Evolutionary conservation across 371 early-diverging fungal species (phyloP), one percentile per base, ranked within the genome.

Genomic region (Rhizopus microsporus): DNA sequence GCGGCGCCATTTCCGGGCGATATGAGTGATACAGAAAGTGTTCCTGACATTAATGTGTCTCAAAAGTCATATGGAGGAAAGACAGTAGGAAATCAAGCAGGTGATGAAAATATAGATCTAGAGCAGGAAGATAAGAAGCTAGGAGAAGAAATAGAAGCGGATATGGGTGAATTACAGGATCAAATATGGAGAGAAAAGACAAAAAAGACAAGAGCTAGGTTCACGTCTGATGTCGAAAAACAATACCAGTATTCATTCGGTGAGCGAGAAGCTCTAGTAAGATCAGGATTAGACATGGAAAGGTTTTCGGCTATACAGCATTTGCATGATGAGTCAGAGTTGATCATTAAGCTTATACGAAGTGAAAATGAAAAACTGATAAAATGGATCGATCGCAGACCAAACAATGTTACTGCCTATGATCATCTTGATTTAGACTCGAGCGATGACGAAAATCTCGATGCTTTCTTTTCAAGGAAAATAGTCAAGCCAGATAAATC

Each of bases 141-240:
- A 23, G 68, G 67, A 0, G 80, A 67, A 0, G 82, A 85, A 43
- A 59, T 81, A 43, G 73, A 79, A 31, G 77, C 68, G 3, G 78
- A 81, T 43, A 48, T 76, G 32, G 77, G 77, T 0, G 83, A 82
- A 17, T 47, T 84, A 1, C 78, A 82, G 55, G 78, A 81, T 42
- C 77, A 81, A 54, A 72, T 75, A 6, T 88, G 88, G 88, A 80
- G 77, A 56, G 82, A 83, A 16, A 71, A 76, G 49, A 88, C 88
- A 3, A 80, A 83, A 56, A 81, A 77, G 47, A 79, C 78, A 5
- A 69, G 86, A 44, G 86, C 83, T 9, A 80, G 72, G 54, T 53
- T 81, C 6, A 75, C 75, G 68, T 67, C 77, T 8, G 69, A 72
- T 23, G 65, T 81, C 4, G 80, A 83, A 42, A 78, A 74, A 31